phyloP scores from a whole-genome alignment of 331 rosid species.

The Telfairia occidentalis region DNA sequence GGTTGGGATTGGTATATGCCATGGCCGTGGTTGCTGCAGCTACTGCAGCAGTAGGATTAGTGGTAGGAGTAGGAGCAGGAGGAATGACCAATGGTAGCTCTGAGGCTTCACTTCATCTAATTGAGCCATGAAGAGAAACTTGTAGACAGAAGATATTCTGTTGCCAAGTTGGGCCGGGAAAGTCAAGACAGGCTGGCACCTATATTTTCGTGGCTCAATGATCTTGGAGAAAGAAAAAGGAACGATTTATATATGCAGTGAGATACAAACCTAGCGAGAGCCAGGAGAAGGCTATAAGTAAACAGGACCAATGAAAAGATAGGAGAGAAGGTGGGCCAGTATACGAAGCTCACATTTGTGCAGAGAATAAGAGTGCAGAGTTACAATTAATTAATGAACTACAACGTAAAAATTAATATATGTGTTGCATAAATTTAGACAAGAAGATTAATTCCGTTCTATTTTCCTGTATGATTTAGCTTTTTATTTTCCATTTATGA shows the following conservation, averaged over 20 bases:
- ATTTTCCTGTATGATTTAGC: background rate
- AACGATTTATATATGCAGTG: background rate
- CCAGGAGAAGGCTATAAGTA: background rate
- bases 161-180: background rate
- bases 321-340: background rate
- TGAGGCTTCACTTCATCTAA: background rate
- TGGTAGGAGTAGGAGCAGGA: background rate
- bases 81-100: background rate
- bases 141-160: background rate
- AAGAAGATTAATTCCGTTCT: background rate
- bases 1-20: background rate
- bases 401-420: background rate
- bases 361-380: background rate
- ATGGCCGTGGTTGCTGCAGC: background rate
- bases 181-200: background rate
- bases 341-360: background rate
- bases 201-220: background rate
- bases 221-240: background rate
- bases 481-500: background rate
- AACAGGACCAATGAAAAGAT: background rate
- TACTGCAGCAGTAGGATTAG: background rate
- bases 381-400: background rate
- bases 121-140: no score
- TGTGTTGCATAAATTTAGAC: background rate
- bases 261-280: background rate